phyloP scores from a whole-genome alignment of 192 early-diverging fungal species.

The Kappamyces sp. region DNA sequence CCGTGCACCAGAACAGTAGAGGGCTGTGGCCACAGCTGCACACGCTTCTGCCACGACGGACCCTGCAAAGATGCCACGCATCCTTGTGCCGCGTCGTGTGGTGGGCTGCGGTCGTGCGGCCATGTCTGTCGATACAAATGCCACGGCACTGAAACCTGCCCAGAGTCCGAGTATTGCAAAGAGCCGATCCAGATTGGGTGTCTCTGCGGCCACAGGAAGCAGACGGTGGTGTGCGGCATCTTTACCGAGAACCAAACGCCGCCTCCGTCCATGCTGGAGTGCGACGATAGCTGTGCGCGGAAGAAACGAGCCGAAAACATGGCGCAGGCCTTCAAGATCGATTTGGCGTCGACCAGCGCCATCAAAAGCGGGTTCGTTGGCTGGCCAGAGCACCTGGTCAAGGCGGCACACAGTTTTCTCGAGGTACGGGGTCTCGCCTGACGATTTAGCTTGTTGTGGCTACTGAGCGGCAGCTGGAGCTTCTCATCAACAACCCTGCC shows the following conservation, averaged over 20 bases:
- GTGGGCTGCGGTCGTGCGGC: slow-evolving; percentile 73
- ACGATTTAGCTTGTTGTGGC: slow-evolving; percentile 46
- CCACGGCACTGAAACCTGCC: slow-evolving; percentile 71
- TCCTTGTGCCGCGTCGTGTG: slow-evolving; percentile 67
- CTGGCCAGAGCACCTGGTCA: slow-evolving; percentile 60
- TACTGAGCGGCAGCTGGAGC: slow-evolving; percentile 59
- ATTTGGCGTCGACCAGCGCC: slow-evolving; percentile 4
- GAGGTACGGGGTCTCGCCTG: not conserved
- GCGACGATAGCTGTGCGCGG: slow-evolving; percentile 76
- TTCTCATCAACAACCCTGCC: slow-evolving; percentile 59
- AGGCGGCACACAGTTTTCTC: slow-evolving; percentile 57
- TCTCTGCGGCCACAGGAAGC: slow-evolving; percentile 64
- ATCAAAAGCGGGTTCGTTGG: slow-evolving; percentile 22
- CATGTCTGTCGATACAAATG: slow-evolving; percentile 71
- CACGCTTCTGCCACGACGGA: slow-evolving; percentile 74
- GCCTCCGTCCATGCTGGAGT: slow-evolving; percentile 40
- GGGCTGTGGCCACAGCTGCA: slow-evolving; percentile 74
- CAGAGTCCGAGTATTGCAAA: slow-evolving; percentile 67
- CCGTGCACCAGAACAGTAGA: slow-evolving; percentile 50
- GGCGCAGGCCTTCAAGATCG: slow-evolving; percentile 68
- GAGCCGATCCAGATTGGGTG: slow-evolving; percentile 56
- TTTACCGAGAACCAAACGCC: slow-evolving; percentile 35
- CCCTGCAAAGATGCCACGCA: slow-evolving; percentile 58
- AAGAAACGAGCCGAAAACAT: slow-evolving; percentile 72
- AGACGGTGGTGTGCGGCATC: slow-evolving; percentile 63